These are phyloP conservation scores for Ilyonectria destructans DNA, from an alignment of 2,329 filamentous ascomycete genomes.

Conservation along the genomic window DNA sequence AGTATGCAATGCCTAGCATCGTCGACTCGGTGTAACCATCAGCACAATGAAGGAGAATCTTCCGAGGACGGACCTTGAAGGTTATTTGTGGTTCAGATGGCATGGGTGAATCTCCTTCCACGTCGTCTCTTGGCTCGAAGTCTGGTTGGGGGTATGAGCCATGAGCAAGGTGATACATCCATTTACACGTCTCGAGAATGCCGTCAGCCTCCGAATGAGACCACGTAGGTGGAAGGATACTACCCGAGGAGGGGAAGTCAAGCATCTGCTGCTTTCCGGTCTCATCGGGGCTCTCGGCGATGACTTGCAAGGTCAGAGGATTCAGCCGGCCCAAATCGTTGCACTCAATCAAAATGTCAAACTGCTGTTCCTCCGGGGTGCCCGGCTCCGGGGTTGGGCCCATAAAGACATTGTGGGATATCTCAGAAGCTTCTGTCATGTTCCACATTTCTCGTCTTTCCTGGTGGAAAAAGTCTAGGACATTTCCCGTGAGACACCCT, in stretches of 20 bases:
- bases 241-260: constrained; percentile 97
- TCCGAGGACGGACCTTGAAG: constrained; percentile 64
- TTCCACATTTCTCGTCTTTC: constrained; percentile 93
- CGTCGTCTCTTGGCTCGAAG: constrained; percentile 50
- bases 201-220: constrained; percentile 87
- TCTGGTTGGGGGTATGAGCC: constrained; percentile 64
- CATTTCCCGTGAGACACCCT: constrained; percentile 81
- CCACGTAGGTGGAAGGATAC: constrained; percentile 88
- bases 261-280: constrained; percentile 54
- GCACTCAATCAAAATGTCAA: constrained; percentile 90
- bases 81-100: constrained; percentile 36
- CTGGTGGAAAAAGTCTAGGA: constrained; percentile 91
- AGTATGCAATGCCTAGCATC: constrained; percentile 90
- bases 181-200: constrained; percentile 88
- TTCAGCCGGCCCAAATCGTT: constrained; percentile 88
- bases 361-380: constrained; percentile 73
- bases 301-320: constrained; percentile 73
- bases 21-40: constrained; percentile 98
- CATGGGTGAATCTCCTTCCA: constrained; percentile 52
- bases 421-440: constrained; percentile 93
- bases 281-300: constrained; percentile 71
- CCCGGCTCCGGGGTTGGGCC: constrained; percentile 86
- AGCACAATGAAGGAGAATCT: constrained; percentile 91
- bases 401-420: constrained; percentile 90
- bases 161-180: constrained; percentile 89